Percentiles rank a stretch among this genome's conserved stretches.
phyloP scores from a whole-genome alignment of 1,284 basidiomycete genomes.

The Lignosus rhinocerotis region DNA sequence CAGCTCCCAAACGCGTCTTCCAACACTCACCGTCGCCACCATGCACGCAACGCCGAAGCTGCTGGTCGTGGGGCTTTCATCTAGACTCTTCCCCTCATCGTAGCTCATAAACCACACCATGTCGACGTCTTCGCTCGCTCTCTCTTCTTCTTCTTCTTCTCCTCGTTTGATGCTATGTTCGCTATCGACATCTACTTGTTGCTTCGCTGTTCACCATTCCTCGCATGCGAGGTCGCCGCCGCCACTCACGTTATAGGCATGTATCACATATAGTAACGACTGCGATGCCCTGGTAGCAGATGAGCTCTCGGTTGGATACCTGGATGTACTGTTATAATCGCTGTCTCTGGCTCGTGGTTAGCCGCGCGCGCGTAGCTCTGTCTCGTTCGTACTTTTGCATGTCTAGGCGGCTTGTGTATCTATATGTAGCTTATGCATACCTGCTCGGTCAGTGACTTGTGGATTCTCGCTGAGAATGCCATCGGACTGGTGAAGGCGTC shows the following conservation, averaged over 20 bases:
- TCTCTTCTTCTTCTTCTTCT: constrained; percentile 4
- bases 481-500: no score
- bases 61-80: constrained; percentile 11
- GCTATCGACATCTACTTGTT: constrained; percentile 4
- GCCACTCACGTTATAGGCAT: constrained; percentile 13
- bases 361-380: constrained; percentile 1
- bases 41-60: constrained; percentile 20
- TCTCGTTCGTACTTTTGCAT: constrained; percentile 9
- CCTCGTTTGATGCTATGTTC: constrained; percentile 4
- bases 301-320: constrained; percentile 1
- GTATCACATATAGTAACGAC: constrained; percentile 9
- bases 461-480: no score
- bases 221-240: constrained; percentile 13
- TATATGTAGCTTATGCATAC: constrained; percentile 19
- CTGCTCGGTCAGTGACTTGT: background rate
- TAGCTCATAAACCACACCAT: constrained; percentile 3
- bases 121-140: constrained; percentile 9
- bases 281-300: constrained; percentile 19
- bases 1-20: background rate
- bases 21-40: constrained; percentile 19
- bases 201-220: constrained; percentile 6
- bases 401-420: constrained; percentile 15
- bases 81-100: constrained; percentile 4
- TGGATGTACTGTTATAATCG: constrained; percentile 8
- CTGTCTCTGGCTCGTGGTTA: constrained; percentile 17